Conservation (phyloP, 345 rosid species). For the Sisymbrium altissimum region DNA sequence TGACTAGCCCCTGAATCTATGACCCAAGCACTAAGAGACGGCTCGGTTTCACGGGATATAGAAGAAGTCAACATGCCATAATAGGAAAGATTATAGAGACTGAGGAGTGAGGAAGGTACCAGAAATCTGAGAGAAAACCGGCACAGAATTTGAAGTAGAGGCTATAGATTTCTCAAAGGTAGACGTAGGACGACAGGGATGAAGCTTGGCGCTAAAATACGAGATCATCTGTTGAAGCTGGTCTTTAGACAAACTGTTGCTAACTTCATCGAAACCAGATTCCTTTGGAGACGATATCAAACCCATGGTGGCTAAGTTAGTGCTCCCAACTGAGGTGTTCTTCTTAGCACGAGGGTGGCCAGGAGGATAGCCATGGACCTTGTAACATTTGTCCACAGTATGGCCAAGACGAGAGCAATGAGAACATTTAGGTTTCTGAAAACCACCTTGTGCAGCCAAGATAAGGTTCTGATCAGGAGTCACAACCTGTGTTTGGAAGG, state of each 20-base stretch:
- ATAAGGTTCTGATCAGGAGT: too few species aligned
- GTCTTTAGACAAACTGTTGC: not conserved
- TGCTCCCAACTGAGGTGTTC: too few species aligned
- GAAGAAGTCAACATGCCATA: not conserved
- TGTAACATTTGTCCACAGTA: not conserved
- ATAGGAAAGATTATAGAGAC: not conserved
- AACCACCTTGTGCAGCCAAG: not conserved
- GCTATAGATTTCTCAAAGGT: too few species aligned
- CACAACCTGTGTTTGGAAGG: not conserved
- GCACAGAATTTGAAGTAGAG: not conserved
- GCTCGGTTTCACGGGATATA: not conserved
- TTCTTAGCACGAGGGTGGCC: too few species aligned
- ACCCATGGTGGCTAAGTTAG: too few species aligned
- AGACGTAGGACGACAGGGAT: too few species aligned
- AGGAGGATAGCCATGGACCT: not conserved
- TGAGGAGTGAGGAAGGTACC: not conserved
- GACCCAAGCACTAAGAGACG: not conserved
- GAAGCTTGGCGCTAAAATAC: not conserved
- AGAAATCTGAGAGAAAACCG: not conserved
- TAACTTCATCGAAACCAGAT: too few species aligned
- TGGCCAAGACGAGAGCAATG: not conserved
- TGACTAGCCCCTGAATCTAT: not conserved
- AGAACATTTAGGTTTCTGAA: not conserved
- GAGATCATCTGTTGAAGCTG: not conserved
- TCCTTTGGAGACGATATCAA: too few species aligned